Evolutionary conservation across 2,329 filamentous ascomycete species (phyloP), one percentile per base, ranked within the genome.

Genomic region (Stagonosporopsis vannaccii): DNA sequence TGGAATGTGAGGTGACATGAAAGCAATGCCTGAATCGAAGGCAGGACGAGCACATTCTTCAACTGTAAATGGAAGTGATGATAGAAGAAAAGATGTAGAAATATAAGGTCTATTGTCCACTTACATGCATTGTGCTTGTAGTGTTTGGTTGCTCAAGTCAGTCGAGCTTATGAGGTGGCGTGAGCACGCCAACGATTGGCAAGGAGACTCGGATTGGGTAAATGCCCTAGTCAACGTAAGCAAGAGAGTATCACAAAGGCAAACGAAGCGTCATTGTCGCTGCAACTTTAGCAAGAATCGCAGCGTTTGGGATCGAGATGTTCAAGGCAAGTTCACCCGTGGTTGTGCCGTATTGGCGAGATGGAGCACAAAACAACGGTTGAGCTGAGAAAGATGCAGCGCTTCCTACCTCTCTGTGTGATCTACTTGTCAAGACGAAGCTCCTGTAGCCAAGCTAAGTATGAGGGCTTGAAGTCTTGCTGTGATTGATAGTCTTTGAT

Each of bases 51-150:
- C 4, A 32, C 3, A 32, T 5, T 32, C 1, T 30, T 13, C 4
- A 11, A 30, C 9, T 30, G 11, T 12, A 15, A 32, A 8, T 32
- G 13, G 13, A n/a, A 32, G 4, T 32, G 12, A 7, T 7, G n/a
- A n/a, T 4, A 32, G 7, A 4, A 13, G 30, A 32, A 4, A 7
- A 32, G 4, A 32, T n/a, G 12, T 32, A 32, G 30, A 8, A n/a
- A 4, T 15, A 6, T n/a, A 32, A 32, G 6, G 15, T 32, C 30
- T 3, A 19, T n/a, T 23, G 30, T 6, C 9, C 20, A 61, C 59
- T 50, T 55, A 61, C 59, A 51, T 61, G 59, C 59, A 61, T 61
- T 12, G 15, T 52, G 56, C 13, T 30, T 28, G 15, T 30, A 17
- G 37, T 17, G 12, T 15, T 41, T 30, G 35, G 12, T 32, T 25